Evolutionary conservation across 176 grass and related monocot genomes (phyloP).

Genomic region (Bothriochloa decipiens): DNA sequence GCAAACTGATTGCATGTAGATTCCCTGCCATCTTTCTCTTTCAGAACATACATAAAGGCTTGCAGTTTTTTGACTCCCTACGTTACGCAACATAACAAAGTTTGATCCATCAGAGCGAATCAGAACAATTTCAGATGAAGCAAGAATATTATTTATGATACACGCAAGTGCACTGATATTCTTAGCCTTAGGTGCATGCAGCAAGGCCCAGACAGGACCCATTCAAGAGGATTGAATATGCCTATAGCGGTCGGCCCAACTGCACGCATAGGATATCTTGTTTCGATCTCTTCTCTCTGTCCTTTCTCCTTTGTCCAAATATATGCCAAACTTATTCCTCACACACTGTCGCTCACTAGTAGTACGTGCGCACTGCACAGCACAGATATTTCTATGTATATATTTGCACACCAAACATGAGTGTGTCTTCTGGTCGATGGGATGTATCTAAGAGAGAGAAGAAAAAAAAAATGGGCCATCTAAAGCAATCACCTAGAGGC

Average conservation of each 20-base stretch:
- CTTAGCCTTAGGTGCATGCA: neutral
- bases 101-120: neutral
- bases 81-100: no score
- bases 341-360: neutral
- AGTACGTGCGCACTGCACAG: no score
- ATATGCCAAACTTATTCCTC: conserved; percentile 20
- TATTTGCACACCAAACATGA: no score
- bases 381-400: no score
- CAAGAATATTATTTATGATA: neutral
- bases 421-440: neutral
- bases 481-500: no score
- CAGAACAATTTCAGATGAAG: neutral
- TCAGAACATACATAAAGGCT: neutral
- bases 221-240: conserved; percentile 30
- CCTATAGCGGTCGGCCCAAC: conserved; percentile 3
- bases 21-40: no score
- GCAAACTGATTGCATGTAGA: no score
- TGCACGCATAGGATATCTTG: neutral
- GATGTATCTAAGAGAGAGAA: no score
- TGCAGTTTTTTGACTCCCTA: neutral
- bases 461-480: no score
- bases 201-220: conserved; percentile 6
- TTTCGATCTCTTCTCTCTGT: neutral
- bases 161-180: neutral
- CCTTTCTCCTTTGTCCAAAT: conserved; percentile 36